A percentile compares a stretch with the other conserved stretches of the same genome.
phyloP scores from a whole-genome alignment of 352 stramenopile species.

The Pythium aquatile region DNA sequence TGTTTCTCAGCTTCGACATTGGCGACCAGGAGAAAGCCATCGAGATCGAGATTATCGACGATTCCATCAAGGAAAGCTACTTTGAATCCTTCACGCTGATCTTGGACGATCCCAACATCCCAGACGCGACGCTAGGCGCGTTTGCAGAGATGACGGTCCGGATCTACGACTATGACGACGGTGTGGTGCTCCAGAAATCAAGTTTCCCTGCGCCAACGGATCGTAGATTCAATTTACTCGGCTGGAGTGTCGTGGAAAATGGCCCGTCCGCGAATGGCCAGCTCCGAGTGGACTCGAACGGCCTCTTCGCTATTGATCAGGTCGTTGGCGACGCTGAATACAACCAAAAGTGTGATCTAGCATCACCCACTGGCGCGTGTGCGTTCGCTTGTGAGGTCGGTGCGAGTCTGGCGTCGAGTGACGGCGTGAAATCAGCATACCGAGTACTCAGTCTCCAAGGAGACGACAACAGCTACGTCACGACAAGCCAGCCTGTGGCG shows the following conservation, averaged over 20 bases:
- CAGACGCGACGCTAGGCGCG: slow-evolving; percentile 33
- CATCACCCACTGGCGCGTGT: slow-evolving; percentile 49
- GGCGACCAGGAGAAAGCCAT: slow-evolving; percentile 44
- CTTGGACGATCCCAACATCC: slow-evolving; percentile 30
- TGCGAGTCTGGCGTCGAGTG: slow-evolving; percentile 27
- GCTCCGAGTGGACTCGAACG: slow-evolving; percentile 51
- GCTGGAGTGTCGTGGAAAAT: slow-evolving; percentile 60
- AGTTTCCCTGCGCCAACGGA: slow-evolving; percentile 29
- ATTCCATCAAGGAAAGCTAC: slow-evolving; percentile 40
- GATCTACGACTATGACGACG: slow-evolving; percentile 68
- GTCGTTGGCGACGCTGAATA: slow-evolving; percentile 63
- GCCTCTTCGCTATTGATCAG: slow-evolving; percentile 56
- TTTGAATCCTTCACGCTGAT: slow-evolving; percentile 53
- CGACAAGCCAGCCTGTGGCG: slow-evolving; percentile 31
- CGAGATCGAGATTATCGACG: slow-evolving; percentile 48
- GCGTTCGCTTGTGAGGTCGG: slow-evolving; percentile 51
- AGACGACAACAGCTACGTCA: slow-evolving; percentile 38
- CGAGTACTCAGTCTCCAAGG: slow-evolving; percentile 38
- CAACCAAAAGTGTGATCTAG: slow-evolving; percentile 61
- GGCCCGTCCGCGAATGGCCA: slow-evolving; percentile 22
- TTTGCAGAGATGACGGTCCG: slow-evolving; percentile 36
- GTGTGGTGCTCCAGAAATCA: slow-evolving; percentile 23
- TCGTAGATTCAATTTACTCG: slow-evolving; percentile 26
- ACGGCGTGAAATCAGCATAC: slow-evolving; percentile 19
- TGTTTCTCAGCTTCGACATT: slow-evolving; percentile 62